A percentile compares a stretch with the other conserved stretches of the same genome.
These are phyloP conservation scores for Cytospora schulzeri DNA, from an alignment of 2,329 filamentous ascomycete species.

Conservation along the genomic window DNA sequence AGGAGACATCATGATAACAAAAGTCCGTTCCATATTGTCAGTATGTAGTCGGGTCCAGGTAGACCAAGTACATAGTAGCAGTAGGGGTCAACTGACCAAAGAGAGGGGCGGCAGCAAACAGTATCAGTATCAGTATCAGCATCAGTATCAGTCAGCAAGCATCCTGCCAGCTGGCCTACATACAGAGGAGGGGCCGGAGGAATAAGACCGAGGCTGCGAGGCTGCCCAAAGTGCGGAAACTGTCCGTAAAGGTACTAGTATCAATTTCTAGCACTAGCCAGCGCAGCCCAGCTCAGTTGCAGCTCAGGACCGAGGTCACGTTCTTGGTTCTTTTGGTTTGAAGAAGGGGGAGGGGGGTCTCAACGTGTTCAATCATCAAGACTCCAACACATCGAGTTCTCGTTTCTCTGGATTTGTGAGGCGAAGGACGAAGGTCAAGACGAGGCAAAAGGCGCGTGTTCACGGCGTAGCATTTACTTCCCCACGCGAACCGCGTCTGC, in stretches of 20 bases:
- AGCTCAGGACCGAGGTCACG: constrained; percentile 13
- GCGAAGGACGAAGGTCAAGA: not conserved
- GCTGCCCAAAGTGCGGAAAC: constrained; percentile 11
- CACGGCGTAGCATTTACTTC: constrained; percentile 10
- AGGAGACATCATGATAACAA: constrained; percentile 2
- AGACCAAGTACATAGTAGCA: no score
- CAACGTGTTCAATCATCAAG: constrained; percentile 14
- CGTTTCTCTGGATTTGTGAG: constrained; percentile 1
- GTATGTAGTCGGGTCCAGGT: not conserved
- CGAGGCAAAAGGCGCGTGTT: not conserved
- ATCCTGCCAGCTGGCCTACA: constrained; percentile 18
- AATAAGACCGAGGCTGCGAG: constrained; percentile 4
- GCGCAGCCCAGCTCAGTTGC: not conserved
- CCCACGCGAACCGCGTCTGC: constrained; percentile 18
- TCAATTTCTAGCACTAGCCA: not conserved
- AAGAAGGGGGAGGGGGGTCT: not conserved
- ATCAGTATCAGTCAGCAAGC: constrained; percentile 17
- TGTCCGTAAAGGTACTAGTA: constrained; percentile 4
- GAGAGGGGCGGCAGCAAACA: not conserved
- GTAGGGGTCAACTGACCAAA: not conserved
- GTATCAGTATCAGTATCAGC: no score
- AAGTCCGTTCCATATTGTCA: constrained; percentile 10
- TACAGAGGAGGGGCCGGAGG: not conserved
- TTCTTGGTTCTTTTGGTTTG: no score
- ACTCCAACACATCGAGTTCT: constrained; percentile 18